Conservation (phyloP, 2,329 filamentous ascomycete genomes). For the Microcyclospora pomicola region DNA sequence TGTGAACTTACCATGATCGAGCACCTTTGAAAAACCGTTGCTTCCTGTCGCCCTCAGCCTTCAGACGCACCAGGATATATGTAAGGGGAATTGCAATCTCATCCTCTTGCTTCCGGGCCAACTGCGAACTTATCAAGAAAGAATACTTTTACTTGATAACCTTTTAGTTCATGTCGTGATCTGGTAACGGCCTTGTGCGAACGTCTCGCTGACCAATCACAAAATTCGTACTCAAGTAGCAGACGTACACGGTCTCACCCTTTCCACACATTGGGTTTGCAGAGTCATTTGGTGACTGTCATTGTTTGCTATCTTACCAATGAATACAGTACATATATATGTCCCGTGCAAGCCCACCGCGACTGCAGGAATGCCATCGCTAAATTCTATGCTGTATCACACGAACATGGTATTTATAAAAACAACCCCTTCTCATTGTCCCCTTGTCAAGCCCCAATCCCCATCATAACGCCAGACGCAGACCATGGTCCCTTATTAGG, state of each 20-base stretch:
- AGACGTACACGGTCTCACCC: too few species aligned
- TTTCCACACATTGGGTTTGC: background rate
- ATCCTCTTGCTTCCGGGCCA: too few species aligned
- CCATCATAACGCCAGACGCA: background rate
- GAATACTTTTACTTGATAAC: too few species aligned
- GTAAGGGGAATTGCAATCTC: too few species aligned
- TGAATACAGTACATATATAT: background rate
- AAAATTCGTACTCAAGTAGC: too few species aligned
- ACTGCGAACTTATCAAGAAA: too few species aligned
- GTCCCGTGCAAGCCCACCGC: background rate
- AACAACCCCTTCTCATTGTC: background rate
- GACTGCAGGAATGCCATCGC: background rate
- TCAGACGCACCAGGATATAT: too few species aligned
- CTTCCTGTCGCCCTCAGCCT: background rate
- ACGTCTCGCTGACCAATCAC: too few species aligned
- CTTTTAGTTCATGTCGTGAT: too few species aligned
- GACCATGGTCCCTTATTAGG: background rate
- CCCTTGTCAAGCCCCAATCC: background rate
- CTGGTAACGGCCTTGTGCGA: too few species aligned
- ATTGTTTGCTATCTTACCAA: background rate
- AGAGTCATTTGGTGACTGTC: background rate
- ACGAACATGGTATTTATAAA: background rate
- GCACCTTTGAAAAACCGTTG: background rate
- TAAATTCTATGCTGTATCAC: constrained; percentile 1
- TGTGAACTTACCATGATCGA: background rate